Conservation (phyloP, 2,329 filamentous ascomycete genomes). For the Exophiala dermatitidis region DNA sequence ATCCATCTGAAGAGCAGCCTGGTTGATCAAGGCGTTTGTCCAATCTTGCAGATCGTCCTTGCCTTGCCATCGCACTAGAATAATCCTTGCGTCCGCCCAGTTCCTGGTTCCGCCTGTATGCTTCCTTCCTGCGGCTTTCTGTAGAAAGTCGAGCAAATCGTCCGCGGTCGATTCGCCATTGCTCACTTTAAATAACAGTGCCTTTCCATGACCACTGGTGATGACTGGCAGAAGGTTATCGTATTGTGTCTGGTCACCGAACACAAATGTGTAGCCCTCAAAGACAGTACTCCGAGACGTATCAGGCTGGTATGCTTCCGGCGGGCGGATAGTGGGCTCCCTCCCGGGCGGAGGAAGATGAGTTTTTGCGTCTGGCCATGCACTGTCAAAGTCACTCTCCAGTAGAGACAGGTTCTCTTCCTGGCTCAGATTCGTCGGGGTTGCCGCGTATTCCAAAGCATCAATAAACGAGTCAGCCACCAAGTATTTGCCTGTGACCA, state of each 20-base stretch:
- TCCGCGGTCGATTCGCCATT: constrained; percentile 60
- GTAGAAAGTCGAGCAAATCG: constrained; percentile 72
- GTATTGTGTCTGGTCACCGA: constrained; percentile 69
- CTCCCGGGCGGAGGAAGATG: constrained; percentile 67
- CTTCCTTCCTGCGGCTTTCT: constrained; percentile 66
- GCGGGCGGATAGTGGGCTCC: constrained; percentile 63
- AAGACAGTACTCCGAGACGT: constrained; percentile 63
- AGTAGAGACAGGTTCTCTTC: constrained; percentile 51
- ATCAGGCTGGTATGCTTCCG: constrained; percentile 66
- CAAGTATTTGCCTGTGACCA: constrained; percentile 73
- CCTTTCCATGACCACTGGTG: constrained; percentile 74
- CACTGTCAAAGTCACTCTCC: constrained; percentile 68
- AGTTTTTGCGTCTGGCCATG: constrained; percentile 68
- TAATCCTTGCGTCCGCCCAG: constrained; percentile 59
- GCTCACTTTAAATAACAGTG: constrained; percentile 57
- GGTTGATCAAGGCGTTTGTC: constrained; percentile 61
- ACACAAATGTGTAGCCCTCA: constrained; percentile 80
- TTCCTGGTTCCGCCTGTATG: constrained; percentile 56
- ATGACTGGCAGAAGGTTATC: constrained; percentile 68
- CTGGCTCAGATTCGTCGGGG: constrained; percentile 44
- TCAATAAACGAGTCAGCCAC: constrained; percentile 68
- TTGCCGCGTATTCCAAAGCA: constrained; percentile 58
- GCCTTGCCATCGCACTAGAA: constrained; percentile 66
- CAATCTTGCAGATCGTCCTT: constrained; percentile 55
- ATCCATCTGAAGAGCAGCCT: constrained; percentile 64